phyloP scores from a whole-genome alignment of 139 green algal genomes.

The Axilococcus clingmanii region DNA sequence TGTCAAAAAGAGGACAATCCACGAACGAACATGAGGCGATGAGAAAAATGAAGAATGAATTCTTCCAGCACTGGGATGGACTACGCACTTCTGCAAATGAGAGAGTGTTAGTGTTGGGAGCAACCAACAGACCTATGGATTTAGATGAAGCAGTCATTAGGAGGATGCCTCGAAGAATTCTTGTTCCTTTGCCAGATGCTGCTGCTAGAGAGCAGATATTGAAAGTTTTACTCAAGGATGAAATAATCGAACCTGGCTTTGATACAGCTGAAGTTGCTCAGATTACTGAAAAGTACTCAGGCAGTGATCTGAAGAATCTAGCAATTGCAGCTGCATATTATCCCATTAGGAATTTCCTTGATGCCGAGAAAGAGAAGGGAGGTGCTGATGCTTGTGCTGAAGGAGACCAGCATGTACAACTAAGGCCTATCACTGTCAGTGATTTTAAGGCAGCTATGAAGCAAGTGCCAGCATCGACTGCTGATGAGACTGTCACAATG shows the following conservation, averaged over 20 bases:
- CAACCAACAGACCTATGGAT: slow-evolving; percentile 76
- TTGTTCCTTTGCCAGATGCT: slow-evolving; percentile 63
- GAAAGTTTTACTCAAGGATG: slow-evolving; percentile 33
- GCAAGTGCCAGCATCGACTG: slow-evolving; percentile 37
- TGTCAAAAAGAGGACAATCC: slow-evolving; percentile 18
- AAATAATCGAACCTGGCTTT: slow-evolving; percentile 23
- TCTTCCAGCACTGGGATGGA: slow-evolving; percentile 61
- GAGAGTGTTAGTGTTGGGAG: slow-evolving; percentile 90
- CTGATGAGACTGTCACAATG: slow-evolving; percentile 27
- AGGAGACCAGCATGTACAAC: not conserved
- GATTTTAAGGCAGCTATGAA: slow-evolving; percentile 55
- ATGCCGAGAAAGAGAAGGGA: slow-evolving; percentile 6
- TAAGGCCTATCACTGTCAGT: slow-evolving; percentile 36
- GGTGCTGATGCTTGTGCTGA: not conserved
- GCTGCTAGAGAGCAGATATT: slow-evolving; percentile 67
- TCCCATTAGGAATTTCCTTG: slow-evolving; percentile 47
- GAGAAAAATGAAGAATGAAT: slow-evolving; percentile 70
- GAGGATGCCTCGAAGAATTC: slow-evolving; percentile 85
- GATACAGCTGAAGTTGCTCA: slow-evolving; percentile 28
- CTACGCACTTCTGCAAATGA: slow-evolving; percentile 43
- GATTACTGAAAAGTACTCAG: slow-evolving; percentile 41
- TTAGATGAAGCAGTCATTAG: slow-evolving; percentile 61
- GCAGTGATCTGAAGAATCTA: slow-evolving; percentile 57
- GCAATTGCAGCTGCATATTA: slow-evolving; percentile 57
- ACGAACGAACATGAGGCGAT: slow-evolving; percentile 58